These are phyloP conservation scores for Brassica carinata DNA, from an alignment of 345 rosid genomes.

Conservation along the genomic window DNA sequence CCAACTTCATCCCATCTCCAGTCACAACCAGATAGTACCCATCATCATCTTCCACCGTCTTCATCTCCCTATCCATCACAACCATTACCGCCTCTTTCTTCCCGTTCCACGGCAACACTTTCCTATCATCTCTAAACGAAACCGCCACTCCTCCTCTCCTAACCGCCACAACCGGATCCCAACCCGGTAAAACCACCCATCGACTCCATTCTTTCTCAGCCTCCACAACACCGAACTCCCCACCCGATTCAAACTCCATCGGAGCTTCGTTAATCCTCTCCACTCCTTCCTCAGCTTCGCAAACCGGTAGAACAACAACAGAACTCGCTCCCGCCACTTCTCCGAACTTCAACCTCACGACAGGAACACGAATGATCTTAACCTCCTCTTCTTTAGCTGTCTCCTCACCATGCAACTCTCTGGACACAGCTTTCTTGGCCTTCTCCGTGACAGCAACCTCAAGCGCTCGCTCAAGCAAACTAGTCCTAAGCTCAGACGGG, in stretches of 20 bases:
- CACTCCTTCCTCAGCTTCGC: conserved; percentile 56
- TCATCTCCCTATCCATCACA: conserved; percentile 65
- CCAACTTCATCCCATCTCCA: conserved; percentile 47
- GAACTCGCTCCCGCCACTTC: conserved; percentile 83
- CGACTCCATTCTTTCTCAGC: conserved; percentile 85
- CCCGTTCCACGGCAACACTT: conserved; percentile 77
- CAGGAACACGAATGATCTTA: conserved; percentile 56
- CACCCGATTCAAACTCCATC: conserved; percentile 51
- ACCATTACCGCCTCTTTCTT: conserved; percentile 78
- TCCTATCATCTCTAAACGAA: conserved; percentile 64
- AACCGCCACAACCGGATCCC: conserved; percentile 59
- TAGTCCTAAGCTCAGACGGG: conserved; percentile 53
- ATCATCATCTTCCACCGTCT: conserved; percentile 58
- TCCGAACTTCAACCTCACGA: conserved; percentile 69
- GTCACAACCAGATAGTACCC: conserved; percentile 59
- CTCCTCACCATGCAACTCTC: conserved; percentile 50
- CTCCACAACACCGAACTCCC: conserved; percentile 77
- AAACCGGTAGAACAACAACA: conserved; percentile 74
- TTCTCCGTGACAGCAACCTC: conserved; percentile 63
- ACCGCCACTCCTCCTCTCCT: conserved; percentile 72
- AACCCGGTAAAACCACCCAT: conserved; percentile 85
- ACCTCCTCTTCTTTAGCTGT: conserved; percentile 39
- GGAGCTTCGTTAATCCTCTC: conserved; percentile 69
- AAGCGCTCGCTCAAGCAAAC: conserved; percentile 60
- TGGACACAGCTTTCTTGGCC: conserved; percentile 50